Evolutionary conservation across 164 flowering plant species (phyloP), one percentile per base, ranked within the genome.

Genomic region (Protea cynaroides): DNA sequence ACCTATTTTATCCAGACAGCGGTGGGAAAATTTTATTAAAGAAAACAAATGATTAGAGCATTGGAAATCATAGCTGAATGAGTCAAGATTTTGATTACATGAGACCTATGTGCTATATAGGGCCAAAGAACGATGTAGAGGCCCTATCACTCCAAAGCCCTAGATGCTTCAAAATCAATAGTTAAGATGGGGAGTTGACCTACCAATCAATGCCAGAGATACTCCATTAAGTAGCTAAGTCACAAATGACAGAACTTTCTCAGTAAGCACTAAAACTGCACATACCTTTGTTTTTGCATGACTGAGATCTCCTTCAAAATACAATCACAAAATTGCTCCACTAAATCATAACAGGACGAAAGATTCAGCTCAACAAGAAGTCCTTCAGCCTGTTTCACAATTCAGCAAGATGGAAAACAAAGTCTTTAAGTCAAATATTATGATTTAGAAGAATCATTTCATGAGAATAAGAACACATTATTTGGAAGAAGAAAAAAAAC

Each of bases 341-440:
- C 63, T 8, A 65, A 70, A 15, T 80, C 76, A 60, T 80, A 80
- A 44, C 80, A 78, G 36, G 38, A 49, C 10, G 78, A 67, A 15
- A 57, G 67, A 56, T 67, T 70, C 62, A 74, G 46, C 73, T 81
- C 84, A 21, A 63, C 63, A 36, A 73, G 18, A 57, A 78, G 72
- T 37, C 76, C 91, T 56, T 80, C 90, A 23, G 84, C 87, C 93
- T 87, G 83, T 69, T 65, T 55, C 54, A 69, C 21, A 63, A 64
- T 24, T 17, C 9, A 65, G 58, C 49, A 34, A 44, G 14, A 40
- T 9, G 14, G 46, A 40, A 12, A 40, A 18, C 17, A 49, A 54
- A 4, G 2, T 18, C 38, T 59, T 34, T 47, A 56, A 62, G 55
- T 46, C 25, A 14, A 19, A 29, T 56, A 38, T 46, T 14, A 36